These are phyloP conservation scores for Neurospora cerealis DNA, from an alignment of 495 filamentous ascomycete species.

Conservation along the genomic window DNA sequence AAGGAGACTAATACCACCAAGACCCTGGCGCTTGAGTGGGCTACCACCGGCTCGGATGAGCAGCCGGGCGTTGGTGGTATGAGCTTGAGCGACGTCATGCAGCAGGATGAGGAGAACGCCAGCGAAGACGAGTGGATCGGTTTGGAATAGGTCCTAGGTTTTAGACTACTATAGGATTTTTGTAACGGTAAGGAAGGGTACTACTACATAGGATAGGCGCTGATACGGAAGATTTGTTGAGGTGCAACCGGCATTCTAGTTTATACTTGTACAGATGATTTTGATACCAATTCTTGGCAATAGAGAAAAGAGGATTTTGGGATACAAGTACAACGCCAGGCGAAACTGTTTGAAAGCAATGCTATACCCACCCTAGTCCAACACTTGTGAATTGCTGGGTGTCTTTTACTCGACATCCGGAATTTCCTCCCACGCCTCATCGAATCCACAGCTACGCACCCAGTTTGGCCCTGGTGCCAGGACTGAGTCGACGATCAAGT, in stretches of 20 bases:
- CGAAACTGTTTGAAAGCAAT: neutral
- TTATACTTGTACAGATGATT: neutral
- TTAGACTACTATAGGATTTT: neutral
- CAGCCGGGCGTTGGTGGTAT: conserved; percentile 7
- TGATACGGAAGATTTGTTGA: neutral
- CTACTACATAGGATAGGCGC: neutral
- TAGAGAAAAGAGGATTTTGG: neutral
- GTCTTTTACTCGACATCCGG: conserved; percentile 1
- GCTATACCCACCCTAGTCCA: neutral
- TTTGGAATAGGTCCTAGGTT: conserved; percentile 33
- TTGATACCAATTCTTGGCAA: conserved; percentile 15
- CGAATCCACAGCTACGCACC: conserved; percentile 47
- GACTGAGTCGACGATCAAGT: conserved; percentile 51
- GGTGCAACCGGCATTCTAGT: neutral
- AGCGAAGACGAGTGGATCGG: conserved; percentile 45
- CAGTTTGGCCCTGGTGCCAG: conserved; percentile 37
- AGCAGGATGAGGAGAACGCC: conserved; percentile 18
- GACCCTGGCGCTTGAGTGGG: conserved; percentile 8
- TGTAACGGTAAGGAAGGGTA: neutral
- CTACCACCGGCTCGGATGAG: conserved; percentile 3
- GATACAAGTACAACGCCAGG: neutral
- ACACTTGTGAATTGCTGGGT: neutral
- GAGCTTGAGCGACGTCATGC: conserved; percentile 23
- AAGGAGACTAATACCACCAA: conserved; percentile 3
- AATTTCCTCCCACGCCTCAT: conserved; percentile 43